Evolutionary conservation across 1,139 yeast species (phyloP).

Genomic region (Yamadazyma taylorii): DNA sequence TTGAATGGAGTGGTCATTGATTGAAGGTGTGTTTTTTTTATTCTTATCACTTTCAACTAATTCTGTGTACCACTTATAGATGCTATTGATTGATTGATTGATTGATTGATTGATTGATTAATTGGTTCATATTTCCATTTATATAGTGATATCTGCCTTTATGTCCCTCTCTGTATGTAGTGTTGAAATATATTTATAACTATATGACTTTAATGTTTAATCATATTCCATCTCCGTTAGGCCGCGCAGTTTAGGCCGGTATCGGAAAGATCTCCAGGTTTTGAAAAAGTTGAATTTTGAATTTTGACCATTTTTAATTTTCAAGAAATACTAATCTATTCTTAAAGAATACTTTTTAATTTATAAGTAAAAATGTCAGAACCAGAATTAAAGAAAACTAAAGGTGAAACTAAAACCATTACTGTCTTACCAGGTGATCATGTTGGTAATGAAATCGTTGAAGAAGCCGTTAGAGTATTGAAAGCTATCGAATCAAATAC

Average conservation of each 20-base stretch:
- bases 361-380: conserved; percentile 14
- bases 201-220: neutral
- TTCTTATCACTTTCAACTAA: too few species aligned
- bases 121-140: too few species aligned
- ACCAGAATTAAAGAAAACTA: conserved; percentile 13
- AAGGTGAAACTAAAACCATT: conserved; percentile 55
- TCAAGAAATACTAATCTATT: neutral
- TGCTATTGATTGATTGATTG: too few species aligned
- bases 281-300: conserved; percentile 2
- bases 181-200: conserved; percentile 1
- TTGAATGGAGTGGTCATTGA: conserved; percentile 99
- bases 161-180: conserved; percentile 4
- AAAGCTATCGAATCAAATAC: conserved; percentile 69
- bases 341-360: neutral
- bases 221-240: neutral
- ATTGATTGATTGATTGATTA: too few species aligned
- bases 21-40: too few species aligned
- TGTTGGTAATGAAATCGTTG: conserved; percentile 87
- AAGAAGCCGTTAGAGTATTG: conserved; percentile 89
- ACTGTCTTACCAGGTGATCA: conserved; percentile 96
- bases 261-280: conserved; percentile 7
- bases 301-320: neutral
- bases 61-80: too few species aligned
- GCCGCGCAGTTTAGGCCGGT: conserved; percentile 3
- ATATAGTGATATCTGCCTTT: neutral